Evolutionary conservation across 2,329 filamentous ascomycete species (phyloP), one percentile per base, ranked within the genome.

Genomic region (Anthostomella pinea): DNA sequence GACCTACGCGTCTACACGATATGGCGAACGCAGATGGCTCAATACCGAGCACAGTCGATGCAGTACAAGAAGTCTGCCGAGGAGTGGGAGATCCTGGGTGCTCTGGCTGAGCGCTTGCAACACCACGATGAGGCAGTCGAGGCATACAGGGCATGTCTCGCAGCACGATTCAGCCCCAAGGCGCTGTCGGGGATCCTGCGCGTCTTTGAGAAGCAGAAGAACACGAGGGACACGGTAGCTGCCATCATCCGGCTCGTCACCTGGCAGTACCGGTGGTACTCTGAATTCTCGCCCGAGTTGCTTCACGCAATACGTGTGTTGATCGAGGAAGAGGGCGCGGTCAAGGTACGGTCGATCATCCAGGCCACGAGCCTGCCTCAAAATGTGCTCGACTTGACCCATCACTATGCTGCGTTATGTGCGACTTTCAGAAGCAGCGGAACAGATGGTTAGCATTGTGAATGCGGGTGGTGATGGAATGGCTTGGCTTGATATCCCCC

Each of bases 211-310:
- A 79, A 79, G 58, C 75, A 76, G 40, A 86, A 85, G 55, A 87
- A 87, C 64, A 89, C 87, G 3, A 73, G 88, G 43, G 85, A 89
- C 43, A 87, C 83, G 39, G 76, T 97, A 6, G 85, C 82, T 18
- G 83, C 87, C n/a, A 73, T 96, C 40, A 96, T 98, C 49, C 75
- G 89, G 34, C 71, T 98, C 26, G 87, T 97, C 21, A 93, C 91
- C 9, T 98, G 93, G 93, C 93, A 98, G 67, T 98, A 96, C 67
- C 77, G 93, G 51, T 98, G 93, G 93, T 98, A 98, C 69, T 96
- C 90, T 38, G 93, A 98, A 77, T 98, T 98, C 67, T 96, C 90
- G 13, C 93, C 93, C 1, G 83, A 90, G 48, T 75, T 98, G 27
- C 77, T 98, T 35, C 87, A 83, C 63, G 84, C 87, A 3, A 87